Evolutionary conservation across 345 rosid species (phyloP).

Genomic region (Kernera saxatilis): DNA sequence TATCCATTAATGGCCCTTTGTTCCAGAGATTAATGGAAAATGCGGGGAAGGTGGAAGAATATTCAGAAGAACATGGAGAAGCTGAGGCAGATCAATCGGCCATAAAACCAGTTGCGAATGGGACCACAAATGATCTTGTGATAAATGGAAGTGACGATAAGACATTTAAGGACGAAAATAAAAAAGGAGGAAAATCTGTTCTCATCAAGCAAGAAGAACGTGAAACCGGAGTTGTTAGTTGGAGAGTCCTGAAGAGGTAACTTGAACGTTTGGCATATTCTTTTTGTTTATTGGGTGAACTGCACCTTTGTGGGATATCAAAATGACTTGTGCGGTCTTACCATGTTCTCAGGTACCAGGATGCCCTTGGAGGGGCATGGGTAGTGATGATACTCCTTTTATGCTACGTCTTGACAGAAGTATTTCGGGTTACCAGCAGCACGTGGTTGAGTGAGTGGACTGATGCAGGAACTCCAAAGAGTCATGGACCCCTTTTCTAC

Average conservation of each 20-base stretch:
- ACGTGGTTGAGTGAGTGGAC: slow-evolving; percentile 99
- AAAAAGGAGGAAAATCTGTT: slow-evolving; percentile 58
- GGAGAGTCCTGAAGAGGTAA: slow-evolving; percentile 75
- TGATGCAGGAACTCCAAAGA: slow-evolving; percentile 49
- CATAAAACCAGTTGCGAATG: slow-evolving; percentile 48
- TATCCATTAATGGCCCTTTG: slow-evolving; percentile 61
- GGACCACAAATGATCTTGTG: slow-evolving; percentile 39
- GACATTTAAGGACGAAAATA: slow-evolving; percentile 33
- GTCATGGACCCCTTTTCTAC: slow-evolving; percentile 66
- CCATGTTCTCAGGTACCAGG: slow-evolving; percentile 61
- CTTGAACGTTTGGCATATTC: neutral
- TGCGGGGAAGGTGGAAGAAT: slow-evolving; percentile 99
- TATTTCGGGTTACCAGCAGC: slow-evolving; percentile 82
- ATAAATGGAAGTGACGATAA: slow-evolving; percentile 35
- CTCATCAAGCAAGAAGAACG: slow-evolving; percentile 98
- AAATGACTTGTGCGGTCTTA: slow-evolving; percentile 11
- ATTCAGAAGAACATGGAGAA: slow-evolving; percentile 64
- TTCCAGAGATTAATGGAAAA: slow-evolving; percentile 95
- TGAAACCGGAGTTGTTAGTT: slow-evolving; percentile 91
- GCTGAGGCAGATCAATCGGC: slow-evolving; percentile 41
- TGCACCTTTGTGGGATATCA: neutral
- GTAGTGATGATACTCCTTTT: slow-evolving; percentile 68
- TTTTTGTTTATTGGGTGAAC: neutral
- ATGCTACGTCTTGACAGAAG: slow-evolving; percentile 78
- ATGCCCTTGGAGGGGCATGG: slow-evolving; percentile 98